Percentiles rank a stretch among this genome's conserved stretches.
These are phyloP conservation scores for Bonnemaisonia californica DNA, from an alignment of 31 red algal species.

Conservation along the genomic window DNA sequence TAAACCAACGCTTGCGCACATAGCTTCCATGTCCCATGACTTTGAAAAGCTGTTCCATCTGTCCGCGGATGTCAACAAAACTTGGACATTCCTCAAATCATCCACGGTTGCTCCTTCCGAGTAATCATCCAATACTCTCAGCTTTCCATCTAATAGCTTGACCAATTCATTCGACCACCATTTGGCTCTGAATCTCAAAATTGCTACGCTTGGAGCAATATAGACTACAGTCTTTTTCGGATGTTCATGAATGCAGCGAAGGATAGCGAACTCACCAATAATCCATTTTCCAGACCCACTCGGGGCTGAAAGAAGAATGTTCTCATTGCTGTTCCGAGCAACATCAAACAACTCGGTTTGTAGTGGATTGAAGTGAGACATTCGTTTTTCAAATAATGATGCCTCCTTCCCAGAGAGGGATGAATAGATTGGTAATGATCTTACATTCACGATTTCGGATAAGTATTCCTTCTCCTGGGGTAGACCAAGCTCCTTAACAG, in stretches of 20 bases:
- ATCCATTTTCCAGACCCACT: conserved; percentile 80
- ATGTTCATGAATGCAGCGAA: conserved; percentile 39
- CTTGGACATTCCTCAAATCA: conserved; percentile 6
- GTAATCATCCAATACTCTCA: not conserved
- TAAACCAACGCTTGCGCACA: conserved; percentile 28
- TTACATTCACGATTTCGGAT: conserved; percentile 58
- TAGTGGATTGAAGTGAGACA: conserved; percentile 79
- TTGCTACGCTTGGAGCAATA: conserved; percentile 37
- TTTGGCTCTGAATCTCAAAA: conserved; percentile 14
- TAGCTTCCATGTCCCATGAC: conserved; percentile 9
- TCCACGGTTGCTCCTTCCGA: not conserved
- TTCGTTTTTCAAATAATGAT: not conserved
- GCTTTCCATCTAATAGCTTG: not conserved
- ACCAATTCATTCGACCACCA: conserved; percentile 1
- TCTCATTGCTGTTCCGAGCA: conserved; percentile 63
- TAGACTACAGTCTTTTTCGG: conserved; percentile 43
- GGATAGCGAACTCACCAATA: conserved; percentile 66
- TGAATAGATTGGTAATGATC: conserved; percentile 35
- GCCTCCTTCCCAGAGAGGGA: conserved; percentile 26
- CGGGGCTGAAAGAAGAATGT: conserved; percentile 73
- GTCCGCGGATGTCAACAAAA: conserved; percentile 57
- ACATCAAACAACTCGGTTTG: conserved; percentile 81
- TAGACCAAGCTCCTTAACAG: conserved; percentile 49
- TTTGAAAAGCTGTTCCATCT: conserved; percentile 47
- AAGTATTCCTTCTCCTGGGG: conserved; percentile 21